Conservation (phyloP, 2,329 filamentous ascomycete species). For the Epichloe uncinata region DNA sequence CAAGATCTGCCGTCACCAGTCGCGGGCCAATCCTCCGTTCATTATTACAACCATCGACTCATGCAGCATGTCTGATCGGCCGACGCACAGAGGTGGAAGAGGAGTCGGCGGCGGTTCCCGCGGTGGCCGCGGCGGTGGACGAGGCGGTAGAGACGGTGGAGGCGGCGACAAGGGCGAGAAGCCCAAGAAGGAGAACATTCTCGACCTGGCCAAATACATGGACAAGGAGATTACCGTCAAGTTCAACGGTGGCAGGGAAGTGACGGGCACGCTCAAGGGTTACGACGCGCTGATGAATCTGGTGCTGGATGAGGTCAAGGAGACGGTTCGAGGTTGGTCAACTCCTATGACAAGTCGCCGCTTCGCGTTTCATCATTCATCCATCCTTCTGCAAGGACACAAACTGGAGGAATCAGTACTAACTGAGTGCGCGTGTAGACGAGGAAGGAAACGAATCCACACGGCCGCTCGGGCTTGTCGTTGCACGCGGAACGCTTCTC, state of each 20-base stretch:
- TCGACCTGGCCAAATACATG: conserved; percentile 92
- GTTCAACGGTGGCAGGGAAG: conserved; percentile 89
- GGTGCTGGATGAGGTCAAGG: conserved; percentile 86
- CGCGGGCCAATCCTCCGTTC: neutral
- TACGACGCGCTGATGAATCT: conserved; percentile 98
- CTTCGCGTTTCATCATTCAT: neutral
- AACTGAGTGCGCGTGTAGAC: conserved; percentile 39
- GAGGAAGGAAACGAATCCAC: conserved; percentile 83
- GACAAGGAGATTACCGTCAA: conserved; percentile 93
- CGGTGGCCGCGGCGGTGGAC: conserved; percentile 20
- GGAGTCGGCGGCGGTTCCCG: conserved; percentile 25
- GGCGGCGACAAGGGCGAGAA: conserved; percentile 47
- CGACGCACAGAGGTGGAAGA: conserved; percentile 31
- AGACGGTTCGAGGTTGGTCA: conserved; percentile 66
- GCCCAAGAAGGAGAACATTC: conserved; percentile 97
- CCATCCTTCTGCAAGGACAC: too few species aligned
- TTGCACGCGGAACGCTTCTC: conserved; percentile 81
- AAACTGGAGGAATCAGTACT: too few species aligned
- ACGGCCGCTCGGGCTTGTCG: conserved; percentile 70
- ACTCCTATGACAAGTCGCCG: neutral
- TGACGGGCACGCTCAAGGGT: conserved; percentile 80
- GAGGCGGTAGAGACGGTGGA: conserved; percentile 31
- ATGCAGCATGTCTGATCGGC: conserved; percentile 37
- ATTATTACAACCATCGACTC: conserved; percentile 6
- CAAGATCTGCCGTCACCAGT: neutral